phyloP scores from a whole-genome alignment of 768 basidiomycete species.

The Leccinum incarnatum region DNA sequence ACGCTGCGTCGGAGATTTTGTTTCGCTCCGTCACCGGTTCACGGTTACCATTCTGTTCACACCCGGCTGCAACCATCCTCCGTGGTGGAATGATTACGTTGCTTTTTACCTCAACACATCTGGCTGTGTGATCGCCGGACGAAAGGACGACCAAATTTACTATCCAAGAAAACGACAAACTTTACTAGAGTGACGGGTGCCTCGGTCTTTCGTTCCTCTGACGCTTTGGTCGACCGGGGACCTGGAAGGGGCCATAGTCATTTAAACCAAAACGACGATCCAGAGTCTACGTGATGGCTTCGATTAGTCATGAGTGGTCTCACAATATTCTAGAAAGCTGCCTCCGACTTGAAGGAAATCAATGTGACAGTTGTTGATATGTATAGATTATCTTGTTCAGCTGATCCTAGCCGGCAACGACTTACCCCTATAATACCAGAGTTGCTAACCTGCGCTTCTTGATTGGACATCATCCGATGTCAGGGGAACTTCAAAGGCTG shows the following conservation, averaged over 20 bases:
- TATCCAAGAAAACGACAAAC: background rate
- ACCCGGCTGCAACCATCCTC: background rate
- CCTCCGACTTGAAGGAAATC: background rate
- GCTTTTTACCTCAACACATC: background rate
- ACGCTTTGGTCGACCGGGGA: background rate
- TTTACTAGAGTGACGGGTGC: background rate
- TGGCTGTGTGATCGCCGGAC: background rate
- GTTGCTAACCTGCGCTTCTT: background rate
- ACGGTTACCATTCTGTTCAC: background rate
- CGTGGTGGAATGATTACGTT: constrained; percentile 1
- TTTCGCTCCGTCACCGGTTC: background rate
- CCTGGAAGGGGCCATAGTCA: background rate
- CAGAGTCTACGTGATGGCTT: constrained; percentile 1
- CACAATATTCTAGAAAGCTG: background rate
- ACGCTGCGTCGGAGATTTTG: background rate
- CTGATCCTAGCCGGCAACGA: background rate
- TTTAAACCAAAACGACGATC: constrained; percentile 1
- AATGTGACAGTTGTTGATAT: background rate
- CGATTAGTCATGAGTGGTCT: background rate
- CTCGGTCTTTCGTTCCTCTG: background rate
- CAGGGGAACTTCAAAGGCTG: background rate
- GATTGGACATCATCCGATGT: background rate
- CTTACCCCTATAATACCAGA: background rate
- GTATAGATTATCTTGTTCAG: background rate
- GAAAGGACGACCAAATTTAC: background rate